Conservation (phyloP, 1,284 basidiomycete genomes). For the Albatrellus sp. region DNA sequence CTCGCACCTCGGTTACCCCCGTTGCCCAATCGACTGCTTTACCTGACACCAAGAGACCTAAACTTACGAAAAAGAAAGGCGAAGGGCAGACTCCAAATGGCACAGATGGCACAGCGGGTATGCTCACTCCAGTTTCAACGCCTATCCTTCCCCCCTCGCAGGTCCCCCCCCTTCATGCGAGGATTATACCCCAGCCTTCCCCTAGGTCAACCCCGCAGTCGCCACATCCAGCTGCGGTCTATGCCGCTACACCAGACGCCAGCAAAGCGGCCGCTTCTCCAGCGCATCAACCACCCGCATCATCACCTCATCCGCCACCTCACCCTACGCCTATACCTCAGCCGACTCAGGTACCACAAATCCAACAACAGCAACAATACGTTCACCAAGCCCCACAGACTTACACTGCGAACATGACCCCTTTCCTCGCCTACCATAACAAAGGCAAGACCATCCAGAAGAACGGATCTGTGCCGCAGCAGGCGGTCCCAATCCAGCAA, state of each 20-base stretch:
- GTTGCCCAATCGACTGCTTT: conserved; percentile 5
- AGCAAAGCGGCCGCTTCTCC: background rate
- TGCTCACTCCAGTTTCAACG: conserved; percentile 7
- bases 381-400: background rate
- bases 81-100: conserved; percentile 6
- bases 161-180: conserved; percentile 5
- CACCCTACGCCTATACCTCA: conserved; percentile 3
- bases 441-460: conserved; percentile 2
- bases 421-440: background rate
- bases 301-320: conserved; percentile 5
- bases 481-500: too few species aligned
- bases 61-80: conserved; percentile 4
- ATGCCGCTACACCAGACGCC: conserved; percentile 1
- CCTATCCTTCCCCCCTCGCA: conserved; percentile 6
- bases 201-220: background rate
- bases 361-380: background rate
- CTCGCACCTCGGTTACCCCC: conserved; percentile 4
- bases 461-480: background rate
- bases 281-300: conserved; percentile 6
- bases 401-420: conserved; percentile 3
- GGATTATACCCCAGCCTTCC: conserved; percentile 1
- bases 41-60: conserved; percentile 8
- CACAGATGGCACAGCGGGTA: conserved; percentile 7
- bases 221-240: conserved; percentile 4
- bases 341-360: conserved; percentile 3